phyloP scores from a whole-genome alignment of 768 basidiomycete genomes.

The Suillus tomentosus region DNA sequence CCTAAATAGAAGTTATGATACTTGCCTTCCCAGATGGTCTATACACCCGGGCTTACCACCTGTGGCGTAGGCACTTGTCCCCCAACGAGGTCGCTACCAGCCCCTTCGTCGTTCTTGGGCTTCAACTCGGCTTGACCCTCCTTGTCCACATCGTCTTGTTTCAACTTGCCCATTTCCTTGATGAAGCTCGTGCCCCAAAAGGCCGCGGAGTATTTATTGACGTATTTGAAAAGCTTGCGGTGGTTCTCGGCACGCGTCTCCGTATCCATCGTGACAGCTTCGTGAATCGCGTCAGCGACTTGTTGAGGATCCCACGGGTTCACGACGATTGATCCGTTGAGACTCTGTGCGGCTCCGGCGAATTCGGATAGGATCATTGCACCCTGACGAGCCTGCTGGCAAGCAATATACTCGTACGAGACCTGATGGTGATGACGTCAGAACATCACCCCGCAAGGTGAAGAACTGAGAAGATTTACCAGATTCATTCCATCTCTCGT shows the following conservation, averaged over 20 bases:
- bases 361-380: conserved; percentile 99
- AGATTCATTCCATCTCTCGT: conserved; percentile 99
- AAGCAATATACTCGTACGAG: conserved; percentile 97
- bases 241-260: conserved; percentile 89
- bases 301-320: conserved; percentile 99
- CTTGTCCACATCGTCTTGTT: conserved; percentile 38
- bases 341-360: conserved; percentile 92
- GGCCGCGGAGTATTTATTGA: conserved; percentile 90
- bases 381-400: conserved; percentile 90
- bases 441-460: conserved; percentile 1
- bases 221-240: conserved; percentile 94
- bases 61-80: conserved; percentile 37
- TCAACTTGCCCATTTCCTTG: conserved; percentile 73
- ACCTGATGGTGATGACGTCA: conserved; percentile 55
- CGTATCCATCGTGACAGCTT: conserved; percentile 87
- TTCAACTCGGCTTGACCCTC: conserved; percentile 38
- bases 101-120: conserved; percentile 37
- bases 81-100: conserved; percentile 42
- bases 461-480: conserved; percentile 50
- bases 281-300: conserved; percentile 95
- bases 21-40: conserved; percentile 28
- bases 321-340: conserved; percentile 95
- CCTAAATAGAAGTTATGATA: conserved; percentile 34
- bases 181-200: conserved; percentile 94
- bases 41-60: conserved; percentile 38